These are phyloP conservation scores for Lipomyces yarrowii DNA, from an alignment of 1,139 yeast species.

Conservation along the genomic window DNA sequence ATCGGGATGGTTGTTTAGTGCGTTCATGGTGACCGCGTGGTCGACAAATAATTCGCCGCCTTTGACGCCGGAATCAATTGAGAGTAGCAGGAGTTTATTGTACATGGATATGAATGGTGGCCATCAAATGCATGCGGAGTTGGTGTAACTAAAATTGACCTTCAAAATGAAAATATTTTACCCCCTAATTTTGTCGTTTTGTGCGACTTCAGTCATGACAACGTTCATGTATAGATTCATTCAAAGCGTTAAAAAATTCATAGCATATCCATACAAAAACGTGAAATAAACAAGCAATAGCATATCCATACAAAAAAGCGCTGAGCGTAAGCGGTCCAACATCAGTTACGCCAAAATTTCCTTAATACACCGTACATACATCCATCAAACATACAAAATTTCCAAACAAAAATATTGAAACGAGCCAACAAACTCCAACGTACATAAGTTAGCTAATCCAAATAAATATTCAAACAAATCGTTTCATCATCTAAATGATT, in stretches of 20 bases:
- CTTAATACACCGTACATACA: neutral
- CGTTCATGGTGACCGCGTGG: neutral
- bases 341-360: neutral
- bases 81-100: neutral
- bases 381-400: neutral
- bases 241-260: neutral
- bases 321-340: too few species aligned
- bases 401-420: neutral
- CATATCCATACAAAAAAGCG: too few species aligned
- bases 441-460: neutral
- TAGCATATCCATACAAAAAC: neutral
- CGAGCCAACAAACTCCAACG: neutral
- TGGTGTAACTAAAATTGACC: neutral
- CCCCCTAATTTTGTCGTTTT: neutral
- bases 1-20: constrained; percentile 1
- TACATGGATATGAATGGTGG: neutral
- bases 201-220: neutral
- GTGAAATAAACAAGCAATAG: neutral
- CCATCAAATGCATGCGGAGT: neutral
- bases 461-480: neutral
- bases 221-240: neutral
- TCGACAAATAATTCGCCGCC: neutral
- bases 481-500: neutral
- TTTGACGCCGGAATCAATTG: neutral
- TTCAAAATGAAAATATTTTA: neutral